Percentiles rank a stretch among this genome's conserved stretches.
Evolutionary conservation across 2,329 filamentous ascomycete species (phyloP).

Genomic region (Fusarium sp.): DNA sequence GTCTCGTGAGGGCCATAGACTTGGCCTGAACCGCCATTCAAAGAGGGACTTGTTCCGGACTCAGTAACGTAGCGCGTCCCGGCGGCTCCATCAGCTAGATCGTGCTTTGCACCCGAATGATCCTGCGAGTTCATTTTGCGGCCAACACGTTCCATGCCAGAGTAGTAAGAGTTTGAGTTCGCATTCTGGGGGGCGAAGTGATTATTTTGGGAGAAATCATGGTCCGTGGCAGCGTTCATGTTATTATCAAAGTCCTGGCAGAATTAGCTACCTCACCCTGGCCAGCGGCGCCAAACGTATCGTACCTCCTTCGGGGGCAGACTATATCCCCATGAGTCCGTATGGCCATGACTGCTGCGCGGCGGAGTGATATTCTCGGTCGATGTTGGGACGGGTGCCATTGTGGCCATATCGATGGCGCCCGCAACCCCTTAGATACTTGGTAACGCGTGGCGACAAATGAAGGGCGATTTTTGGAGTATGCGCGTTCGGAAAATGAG

Average conservation of each 20-base stretch:
- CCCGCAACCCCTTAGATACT: slow-evolving; percentile 45
- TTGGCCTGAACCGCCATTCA: slow-evolving; percentile 36
- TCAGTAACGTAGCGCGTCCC: slow-evolving; percentile 43
- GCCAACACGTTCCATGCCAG: slow-evolving; percentile 46
- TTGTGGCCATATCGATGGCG: slow-evolving; percentile 60
- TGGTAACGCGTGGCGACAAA: slow-evolving; percentile 9
- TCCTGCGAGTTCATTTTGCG: slow-evolving; percentile 54
- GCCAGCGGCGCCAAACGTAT: slow-evolving; percentile 1
- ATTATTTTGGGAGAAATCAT: slow-evolving; percentile 37
- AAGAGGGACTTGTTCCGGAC: slow-evolving; percentile 36
- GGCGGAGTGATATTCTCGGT: slow-evolving; percentile 61
- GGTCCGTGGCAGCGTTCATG: slow-evolving; percentile 21
- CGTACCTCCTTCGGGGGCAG: slow-evolving; percentile 54
- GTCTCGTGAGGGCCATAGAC: slow-evolving; percentile 32
- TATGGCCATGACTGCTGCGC: slow-evolving; percentile 61
- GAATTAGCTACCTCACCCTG: slow-evolving; percentile 26
- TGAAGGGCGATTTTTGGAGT: slow-evolving; percentile 1
- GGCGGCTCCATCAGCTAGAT: slow-evolving; percentile 37
- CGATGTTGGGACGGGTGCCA: slow-evolving; percentile 62
- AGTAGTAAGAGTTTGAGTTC: slow-evolving; percentile 41
- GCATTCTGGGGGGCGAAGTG: slow-evolving; percentile 42
- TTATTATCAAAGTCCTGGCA: slow-evolving; percentile 39
- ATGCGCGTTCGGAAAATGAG: slow-evolving; percentile 4
- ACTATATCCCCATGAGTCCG: slow-evolving; percentile 57
- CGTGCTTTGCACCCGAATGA: slow-evolving; percentile 42